These are phyloP conservation scores for Neonectria faginata DNA, from an alignment of 2,329 filamentous ascomycete species.

Conservation along the genomic window DNA sequence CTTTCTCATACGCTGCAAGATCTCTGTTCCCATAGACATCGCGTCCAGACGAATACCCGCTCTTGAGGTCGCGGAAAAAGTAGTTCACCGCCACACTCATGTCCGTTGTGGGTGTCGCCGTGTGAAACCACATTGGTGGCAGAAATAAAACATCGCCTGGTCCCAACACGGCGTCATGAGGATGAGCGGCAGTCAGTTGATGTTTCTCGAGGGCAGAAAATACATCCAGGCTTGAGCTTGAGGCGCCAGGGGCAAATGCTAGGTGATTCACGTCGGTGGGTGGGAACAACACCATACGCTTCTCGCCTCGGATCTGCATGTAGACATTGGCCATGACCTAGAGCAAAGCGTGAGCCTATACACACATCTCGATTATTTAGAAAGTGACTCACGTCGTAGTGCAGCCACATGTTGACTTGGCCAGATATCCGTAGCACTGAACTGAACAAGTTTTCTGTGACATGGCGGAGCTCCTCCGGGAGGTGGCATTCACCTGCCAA, in stretches of 20 bases:
- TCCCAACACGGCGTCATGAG: conserved; percentile 73
- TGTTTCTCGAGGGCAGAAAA: conserved; percentile 63
- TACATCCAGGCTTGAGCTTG: conserved; percentile 82
- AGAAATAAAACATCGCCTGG: conserved; percentile 85
- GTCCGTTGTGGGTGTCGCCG: conserved; percentile 68
- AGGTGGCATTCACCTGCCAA: conserved; percentile 78
- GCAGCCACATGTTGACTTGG: conserved; percentile 87
- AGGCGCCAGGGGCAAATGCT: conserved; percentile 79
- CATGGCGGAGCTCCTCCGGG: conserved; percentile 69
- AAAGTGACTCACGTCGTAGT: conserved; percentile 77
- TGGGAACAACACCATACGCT: conserved; percentile 81
- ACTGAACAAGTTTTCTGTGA: conserved; percentile 76
- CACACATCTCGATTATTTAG: not conserved
- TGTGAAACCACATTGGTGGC: conserved; percentile 87
- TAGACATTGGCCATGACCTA: conserved; percentile 89
- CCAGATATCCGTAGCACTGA: conserved; percentile 85
- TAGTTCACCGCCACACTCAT: conserved; percentile 87
- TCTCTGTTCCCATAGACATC: conserved; percentile 93
- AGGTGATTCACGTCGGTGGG: conserved; percentile 78
- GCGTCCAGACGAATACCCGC: conserved; percentile 76
- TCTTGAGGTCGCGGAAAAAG: conserved; percentile 81
- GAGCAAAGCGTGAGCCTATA: conserved; percentile 7
- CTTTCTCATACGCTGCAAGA: conserved; percentile 85
- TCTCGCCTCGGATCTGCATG: conserved; percentile 80
- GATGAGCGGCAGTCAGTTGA: conserved; percentile 64